Evolutionary conservation across 305 asterid species (phyloP).

Genomic region (Fraxinus sp.): DNA sequence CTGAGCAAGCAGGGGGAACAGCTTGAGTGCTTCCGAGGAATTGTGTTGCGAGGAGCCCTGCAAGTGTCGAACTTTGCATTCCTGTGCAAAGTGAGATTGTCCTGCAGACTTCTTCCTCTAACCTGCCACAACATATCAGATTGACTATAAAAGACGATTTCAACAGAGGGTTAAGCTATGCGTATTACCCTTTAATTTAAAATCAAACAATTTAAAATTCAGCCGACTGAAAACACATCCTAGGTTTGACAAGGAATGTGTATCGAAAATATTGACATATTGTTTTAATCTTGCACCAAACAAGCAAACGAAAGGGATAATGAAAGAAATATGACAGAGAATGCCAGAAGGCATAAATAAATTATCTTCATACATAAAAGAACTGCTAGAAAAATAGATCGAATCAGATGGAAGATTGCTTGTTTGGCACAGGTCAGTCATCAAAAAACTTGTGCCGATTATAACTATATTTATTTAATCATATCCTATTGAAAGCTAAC

Average conservation of each 20-base stretch:
- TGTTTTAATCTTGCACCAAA: background rate
- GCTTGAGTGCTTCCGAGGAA: constrained; percentile 90
- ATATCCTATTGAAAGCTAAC: background rate
- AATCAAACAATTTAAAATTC: background rate
- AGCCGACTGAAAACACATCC: background rate
- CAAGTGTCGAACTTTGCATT: constrained; percentile 94
- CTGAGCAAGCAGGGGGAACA: constrained; percentile 93
- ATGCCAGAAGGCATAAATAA: background rate
- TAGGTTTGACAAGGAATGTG: background rate
- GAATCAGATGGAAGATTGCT: background rate
- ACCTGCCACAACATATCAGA: constrained; percentile 38
- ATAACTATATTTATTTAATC: background rate
- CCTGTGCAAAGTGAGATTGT: constrained; percentile 90
- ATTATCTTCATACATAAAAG: background rate
- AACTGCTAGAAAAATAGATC: background rate
- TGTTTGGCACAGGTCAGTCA: background rate
- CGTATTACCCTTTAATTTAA: background rate
- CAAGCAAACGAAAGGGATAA: background rate
- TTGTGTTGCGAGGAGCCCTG: constrained; percentile 89
- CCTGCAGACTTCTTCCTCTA: constrained; percentile 78
- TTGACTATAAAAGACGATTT: background rate
- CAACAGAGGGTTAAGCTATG: background rate
- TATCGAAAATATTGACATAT: too few relatives aligned
- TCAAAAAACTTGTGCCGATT: background rate
- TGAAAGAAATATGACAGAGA: background rate